Evolutionary conservation across 257 asterid species (phyloP).

Genomic region (Nicotiana tabacum): DNA sequence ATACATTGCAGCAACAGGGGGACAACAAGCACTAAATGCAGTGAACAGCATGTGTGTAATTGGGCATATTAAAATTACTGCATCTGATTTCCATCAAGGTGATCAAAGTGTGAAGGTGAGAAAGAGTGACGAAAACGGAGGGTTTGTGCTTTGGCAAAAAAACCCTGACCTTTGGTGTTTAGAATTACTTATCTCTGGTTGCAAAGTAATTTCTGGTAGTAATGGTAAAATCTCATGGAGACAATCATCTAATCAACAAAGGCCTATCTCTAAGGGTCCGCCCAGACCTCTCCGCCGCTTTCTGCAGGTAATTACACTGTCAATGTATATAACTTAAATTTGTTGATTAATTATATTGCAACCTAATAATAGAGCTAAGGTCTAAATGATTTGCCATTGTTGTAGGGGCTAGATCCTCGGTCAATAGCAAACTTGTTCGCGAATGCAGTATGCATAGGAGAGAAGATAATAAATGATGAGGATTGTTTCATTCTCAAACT

Average conservation of each 20-base stretch:
- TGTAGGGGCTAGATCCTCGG: slow-evolving; percentile 79
- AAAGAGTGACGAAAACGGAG: slow-evolving; percentile 71
- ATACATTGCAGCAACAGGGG: slow-evolving; percentile 89
- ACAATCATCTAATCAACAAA: slow-evolving; percentile 80
- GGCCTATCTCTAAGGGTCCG: slow-evolving; percentile 66
- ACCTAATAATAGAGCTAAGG: background rate
- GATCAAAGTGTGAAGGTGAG: slow-evolving; percentile 60
- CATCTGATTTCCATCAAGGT: slow-evolving; percentile 85
- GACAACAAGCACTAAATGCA: slow-evolving; percentile 59
- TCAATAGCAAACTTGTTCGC: slow-evolving; percentile 59
- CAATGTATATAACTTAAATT: background rate
- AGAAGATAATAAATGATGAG: slow-evolving; percentile 75
- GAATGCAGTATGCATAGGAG: slow-evolving; percentile 91
- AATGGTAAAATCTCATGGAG: slow-evolving; percentile 75
- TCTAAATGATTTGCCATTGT: background rate
- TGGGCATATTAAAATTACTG: slow-evolving; percentile 67
- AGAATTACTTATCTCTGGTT: slow-evolving; percentile 69
- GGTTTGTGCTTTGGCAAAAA: slow-evolving; percentile 90
- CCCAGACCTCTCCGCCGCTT: slow-evolving; percentile 80
- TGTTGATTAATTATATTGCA: background rate
- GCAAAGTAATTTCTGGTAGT: slow-evolving; percentile 88
- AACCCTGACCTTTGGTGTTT: slow-evolving; percentile 81
- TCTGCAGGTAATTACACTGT: slow-evolving; percentile 43
- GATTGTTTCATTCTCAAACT: slow-evolving; percentile 87
- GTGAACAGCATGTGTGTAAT: slow-evolving; percentile 77